Base-by-base conservation (phyloP, 331 rosid species). In the Phaseolus coccineus region DNA sequence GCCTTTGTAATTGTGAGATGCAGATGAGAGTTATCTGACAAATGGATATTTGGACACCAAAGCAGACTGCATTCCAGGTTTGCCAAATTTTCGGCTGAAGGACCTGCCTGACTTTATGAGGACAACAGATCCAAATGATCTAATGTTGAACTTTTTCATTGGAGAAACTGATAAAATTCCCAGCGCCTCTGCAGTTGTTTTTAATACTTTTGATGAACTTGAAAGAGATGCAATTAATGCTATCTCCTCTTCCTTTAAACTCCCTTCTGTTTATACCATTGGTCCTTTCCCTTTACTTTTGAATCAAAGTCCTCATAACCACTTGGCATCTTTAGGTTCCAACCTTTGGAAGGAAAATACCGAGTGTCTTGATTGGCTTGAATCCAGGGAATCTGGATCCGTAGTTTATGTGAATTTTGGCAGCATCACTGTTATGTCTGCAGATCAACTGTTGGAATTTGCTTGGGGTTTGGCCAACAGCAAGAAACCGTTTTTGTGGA, bases 391-490 rank as follows among this genome's bases (percentile, higher is more conserved):
- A 68, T 55, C 71, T 0, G 15, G 33, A 15, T 79, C 81, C 0
- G 80, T 87, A 13, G 65, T 87, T 14, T 87, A 81, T 39, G 86
- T 87, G 31, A 87, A 87, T 72, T 87, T 70, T 31, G 90, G 90
- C 7, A 87, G 90, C 75, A 62, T 78, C 3, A 76, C 86, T 0
- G 76, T 82, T 12, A 79, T 84, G 80, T 56, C 85, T 3, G 1
- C 39, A 0, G 72, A 76, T 1, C 77, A 82, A 40, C 5, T 87
- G 0, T 44, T 64, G 6, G 88, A 87, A 64, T 87, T 87, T 66
- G 86, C 86, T 48, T 84, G 88, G 83, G 88, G 90, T n/a, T 35
- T 87, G 35, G 83, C 90, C 3, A 75, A 81, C 24, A 84, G 86
- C 48, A 76, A 64, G 46, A 65, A 80, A 33, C 66, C 84, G 0